Evolutionary conservation across 179 eudicot species (phyloP).

Genomic region (Gypsophila paniculata): DNA sequence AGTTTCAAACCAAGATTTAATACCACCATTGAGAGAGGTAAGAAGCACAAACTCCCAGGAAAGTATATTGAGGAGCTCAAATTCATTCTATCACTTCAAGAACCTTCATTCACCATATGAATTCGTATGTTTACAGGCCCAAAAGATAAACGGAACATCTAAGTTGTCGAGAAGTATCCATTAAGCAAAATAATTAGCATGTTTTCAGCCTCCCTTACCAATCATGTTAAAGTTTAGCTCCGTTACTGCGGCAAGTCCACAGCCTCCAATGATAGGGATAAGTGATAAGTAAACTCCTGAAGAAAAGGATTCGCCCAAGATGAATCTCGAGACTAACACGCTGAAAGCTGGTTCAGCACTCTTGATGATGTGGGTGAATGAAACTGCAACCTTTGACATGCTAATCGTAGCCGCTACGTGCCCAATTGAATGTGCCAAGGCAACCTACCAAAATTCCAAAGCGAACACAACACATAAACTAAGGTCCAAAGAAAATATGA

Average conservation of each 20-base stretch:
- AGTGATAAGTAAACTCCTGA: constrained; percentile 66
- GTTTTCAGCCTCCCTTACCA: constrained; percentile 43
- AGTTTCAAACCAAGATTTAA: no score
- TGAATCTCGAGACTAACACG: constrained; percentile 72
- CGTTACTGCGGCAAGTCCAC: constrained; percentile 74
- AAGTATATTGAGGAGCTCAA: background rate
- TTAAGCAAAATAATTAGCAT: constrained; percentile 3
- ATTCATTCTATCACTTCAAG: background rate
- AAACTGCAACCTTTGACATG: constrained; percentile 92
- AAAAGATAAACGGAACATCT: background rate
- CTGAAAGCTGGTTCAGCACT: constrained; percentile 93
- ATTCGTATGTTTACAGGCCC: background rate
- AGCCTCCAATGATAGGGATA: constrained; percentile 83
- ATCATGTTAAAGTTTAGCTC: constrained; percentile 81
- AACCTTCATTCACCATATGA: background rate
- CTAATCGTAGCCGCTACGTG: constrained; percentile 91
- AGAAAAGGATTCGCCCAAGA: constrained; percentile 79
- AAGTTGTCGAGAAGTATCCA: background rate
- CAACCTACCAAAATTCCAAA: constrained; percentile 44
- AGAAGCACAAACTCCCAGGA: background rate
- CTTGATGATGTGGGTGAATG: constrained; percentile 82
- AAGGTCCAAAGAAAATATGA: constrained; percentile 13
- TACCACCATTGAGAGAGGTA: no score
- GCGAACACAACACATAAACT: constrained; percentile 16
- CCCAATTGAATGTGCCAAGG: constrained; percentile 80